These are phyloP conservation scores for Luvunga scandens DNA, from an alignment of 345 rosid species.

Conservation along the genomic window DNA sequence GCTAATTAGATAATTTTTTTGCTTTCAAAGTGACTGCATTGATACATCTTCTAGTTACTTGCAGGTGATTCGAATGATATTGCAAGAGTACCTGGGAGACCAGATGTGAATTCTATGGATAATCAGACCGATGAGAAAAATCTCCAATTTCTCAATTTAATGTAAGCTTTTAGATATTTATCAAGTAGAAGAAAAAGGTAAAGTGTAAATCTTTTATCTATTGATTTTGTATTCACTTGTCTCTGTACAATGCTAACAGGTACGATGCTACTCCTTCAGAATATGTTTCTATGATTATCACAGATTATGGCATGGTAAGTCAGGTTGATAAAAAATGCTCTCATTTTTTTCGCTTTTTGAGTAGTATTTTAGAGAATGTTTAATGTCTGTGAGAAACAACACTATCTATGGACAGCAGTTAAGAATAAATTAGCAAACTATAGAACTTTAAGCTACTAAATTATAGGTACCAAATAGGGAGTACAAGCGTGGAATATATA, in stretches of 20 bases:
- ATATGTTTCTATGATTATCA: constrained; percentile 67
- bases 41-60: constrained; percentile 8
- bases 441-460: neutral
- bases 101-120: constrained; percentile 35
- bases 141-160: constrained; percentile 62
- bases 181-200: neutral
- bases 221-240: constrained; percentile 7
- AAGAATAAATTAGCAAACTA: neutral
- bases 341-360: neutral
- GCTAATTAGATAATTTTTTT: neutral
- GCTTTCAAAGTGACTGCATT: neutral
- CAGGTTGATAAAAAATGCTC: neutral
- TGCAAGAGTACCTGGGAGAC: constrained; percentile 44
- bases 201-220: neutral
- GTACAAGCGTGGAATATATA: neutral
- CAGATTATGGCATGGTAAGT: constrained; percentile 84
- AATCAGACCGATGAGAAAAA: constrained; percentile 39
- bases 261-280: constrained; percentile 82
- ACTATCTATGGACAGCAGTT: neutral
- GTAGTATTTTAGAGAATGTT: neutral
- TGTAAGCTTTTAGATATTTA: constrained; percentile 36
- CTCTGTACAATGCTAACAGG: constrained; percentile 26
- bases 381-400: neutral
- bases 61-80: constrained; percentile 65
- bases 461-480: neutral